phyloP scores from a whole-genome alignment of 1,139 yeast genomes.

The Kodamaea plutei region DNA sequence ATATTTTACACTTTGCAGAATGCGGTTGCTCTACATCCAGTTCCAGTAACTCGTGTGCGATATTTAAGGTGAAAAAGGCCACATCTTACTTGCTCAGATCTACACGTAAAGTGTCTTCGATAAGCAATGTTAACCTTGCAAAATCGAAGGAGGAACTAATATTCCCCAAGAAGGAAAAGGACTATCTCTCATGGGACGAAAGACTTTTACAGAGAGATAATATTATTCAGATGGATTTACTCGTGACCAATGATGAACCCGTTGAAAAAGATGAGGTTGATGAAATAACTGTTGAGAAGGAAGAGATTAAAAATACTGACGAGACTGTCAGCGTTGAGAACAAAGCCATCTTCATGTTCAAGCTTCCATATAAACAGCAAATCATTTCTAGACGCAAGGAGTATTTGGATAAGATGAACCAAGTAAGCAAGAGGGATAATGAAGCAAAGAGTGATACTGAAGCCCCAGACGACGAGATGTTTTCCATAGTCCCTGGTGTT shows the following conservation, averaged over 20 bases:
- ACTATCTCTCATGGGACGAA: conserved; percentile 39
- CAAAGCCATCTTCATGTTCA: conserved; percentile 16
- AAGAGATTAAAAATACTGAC: conserved; percentile 3
- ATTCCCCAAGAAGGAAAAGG: conserved; percentile 27
- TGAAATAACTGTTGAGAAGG: conserved; percentile 5
- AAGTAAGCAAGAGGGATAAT: neutral
- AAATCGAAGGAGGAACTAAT: conserved; percentile 42
- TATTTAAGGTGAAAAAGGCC: conserved; percentile 59
- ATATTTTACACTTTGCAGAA: conserved; percentile 51
- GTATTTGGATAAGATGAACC: conserved; percentile 8
- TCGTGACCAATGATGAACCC: conserved; percentile 10
- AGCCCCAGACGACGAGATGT: conserved; percentile 5
- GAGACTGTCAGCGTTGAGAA: conserved; percentile 7
- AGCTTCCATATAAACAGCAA: conserved; percentile 23
- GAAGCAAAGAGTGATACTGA: conserved; percentile 1
- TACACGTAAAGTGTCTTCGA: conserved; percentile 49
- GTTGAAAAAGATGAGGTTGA: conserved; percentile 6
- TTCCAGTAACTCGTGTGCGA: conserved; percentile 42
- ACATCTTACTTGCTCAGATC: conserved; percentile 55
- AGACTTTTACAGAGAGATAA: conserved; percentile 31
- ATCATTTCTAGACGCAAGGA: conserved; percentile 15
- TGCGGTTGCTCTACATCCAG: conserved; percentile 63
- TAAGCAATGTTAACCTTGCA: conserved; percentile 33
- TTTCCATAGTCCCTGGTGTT: conserved; percentile 22
- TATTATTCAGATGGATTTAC: conserved; percentile 22